Percentiles rank a stretch among this genome's conserved stretches.
Conservation (phyloP, 1,284 basidiomycete species). For the Dichomitus squalens region DNA sequence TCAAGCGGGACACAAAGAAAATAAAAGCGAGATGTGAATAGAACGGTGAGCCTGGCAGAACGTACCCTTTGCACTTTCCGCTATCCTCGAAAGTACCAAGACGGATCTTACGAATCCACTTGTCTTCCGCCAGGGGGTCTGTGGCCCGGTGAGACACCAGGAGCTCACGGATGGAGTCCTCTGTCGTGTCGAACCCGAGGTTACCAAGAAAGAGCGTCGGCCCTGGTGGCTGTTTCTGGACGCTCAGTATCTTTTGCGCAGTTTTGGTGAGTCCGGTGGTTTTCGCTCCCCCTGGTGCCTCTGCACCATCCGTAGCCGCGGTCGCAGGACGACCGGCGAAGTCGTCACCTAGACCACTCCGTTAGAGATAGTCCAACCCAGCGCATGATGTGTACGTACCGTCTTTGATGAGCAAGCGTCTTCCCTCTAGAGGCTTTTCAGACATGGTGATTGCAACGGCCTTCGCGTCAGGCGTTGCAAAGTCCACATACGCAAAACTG, state of each 20-base stretch:
- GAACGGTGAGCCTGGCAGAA: conserved; percentile 2
- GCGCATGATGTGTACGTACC: conserved; percentile 49
- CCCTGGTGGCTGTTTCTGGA: conserved; percentile 82
- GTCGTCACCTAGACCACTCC: conserved; percentile 58
- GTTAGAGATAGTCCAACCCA: neutral
- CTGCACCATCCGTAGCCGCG: conserved; percentile 33
- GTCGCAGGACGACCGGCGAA: conserved; percentile 65
- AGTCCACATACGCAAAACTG: conserved; percentile 97
- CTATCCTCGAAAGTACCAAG: conserved; percentile 96
- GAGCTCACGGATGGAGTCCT: conserved; percentile 71
- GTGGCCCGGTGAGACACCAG: conserved; percentile 65
- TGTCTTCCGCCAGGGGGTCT: conserved; percentile 31
- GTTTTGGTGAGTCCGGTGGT: conserved; percentile 63
- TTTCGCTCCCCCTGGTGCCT: conserved; percentile 35
- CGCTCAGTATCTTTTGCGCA: conserved; percentile 79
- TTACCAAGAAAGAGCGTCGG: conserved; percentile 91
- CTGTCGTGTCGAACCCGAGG: conserved; percentile 84
- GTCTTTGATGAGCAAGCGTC: conserved; percentile 92
- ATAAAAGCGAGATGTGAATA: neutral
- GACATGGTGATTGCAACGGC: conserved; percentile 76
- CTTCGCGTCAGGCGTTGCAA: conserved; percentile 79
- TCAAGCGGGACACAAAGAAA: neutral
- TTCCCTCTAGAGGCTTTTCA: conserved; percentile 83
- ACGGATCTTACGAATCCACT: conserved; percentile 86
- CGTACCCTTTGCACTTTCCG: conserved; percentile 93